A percentile compares a stretch with the other conserved stretches of the same genome.
phyloP scores from a whole-genome alignment of 1,284 basidiomycete species.

The Malassezia yamatoensis region DNA sequence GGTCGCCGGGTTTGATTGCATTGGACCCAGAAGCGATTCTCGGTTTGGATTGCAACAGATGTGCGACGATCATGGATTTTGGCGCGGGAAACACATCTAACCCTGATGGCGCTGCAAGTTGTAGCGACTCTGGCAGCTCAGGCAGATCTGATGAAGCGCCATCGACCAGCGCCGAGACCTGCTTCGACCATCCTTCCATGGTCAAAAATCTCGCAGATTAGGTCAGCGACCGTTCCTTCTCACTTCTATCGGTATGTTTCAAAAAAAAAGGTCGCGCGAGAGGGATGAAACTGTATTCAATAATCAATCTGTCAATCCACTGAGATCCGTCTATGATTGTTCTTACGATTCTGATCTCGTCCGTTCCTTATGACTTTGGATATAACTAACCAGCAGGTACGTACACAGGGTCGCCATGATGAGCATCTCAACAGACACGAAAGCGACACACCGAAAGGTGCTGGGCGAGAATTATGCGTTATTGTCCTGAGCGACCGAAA shows the following conservation, averaged over 20 bases:
- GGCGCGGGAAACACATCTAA: background rate
- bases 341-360: constrained; percentile 6
- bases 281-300: background rate
- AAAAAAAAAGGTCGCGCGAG: background rate
- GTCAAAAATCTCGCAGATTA: background rate
- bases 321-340: constrained; percentile 16
- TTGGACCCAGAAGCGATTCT: background rate
- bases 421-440: constrained; percentile 1
- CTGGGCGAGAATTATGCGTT: constrained; percentile 18
- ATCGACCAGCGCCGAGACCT: constrained; percentile 4
- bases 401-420: constrained; percentile 10
- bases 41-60: background rate
- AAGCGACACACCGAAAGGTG: constrained; percentile 20
- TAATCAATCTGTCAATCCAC: constrained; percentile 22
- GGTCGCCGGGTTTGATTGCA: background rate
- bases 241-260: background rate
- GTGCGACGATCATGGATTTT: background rate
- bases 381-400: background rate
- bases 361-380: background rate
- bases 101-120: background rate
- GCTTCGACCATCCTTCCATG: constrained; percentile 5
- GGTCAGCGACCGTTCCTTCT: background rate
- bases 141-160: background rate
- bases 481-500: constrained; percentile 16
- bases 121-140: background rate